A percentile compares a stretch with the other conserved stretches of the same genome.
These are phyloP conservation scores for Phytopythium chamaehyphon DNA, from an alignment of 352 stramenopile genomes.

Conservation along the genomic window DNA sequence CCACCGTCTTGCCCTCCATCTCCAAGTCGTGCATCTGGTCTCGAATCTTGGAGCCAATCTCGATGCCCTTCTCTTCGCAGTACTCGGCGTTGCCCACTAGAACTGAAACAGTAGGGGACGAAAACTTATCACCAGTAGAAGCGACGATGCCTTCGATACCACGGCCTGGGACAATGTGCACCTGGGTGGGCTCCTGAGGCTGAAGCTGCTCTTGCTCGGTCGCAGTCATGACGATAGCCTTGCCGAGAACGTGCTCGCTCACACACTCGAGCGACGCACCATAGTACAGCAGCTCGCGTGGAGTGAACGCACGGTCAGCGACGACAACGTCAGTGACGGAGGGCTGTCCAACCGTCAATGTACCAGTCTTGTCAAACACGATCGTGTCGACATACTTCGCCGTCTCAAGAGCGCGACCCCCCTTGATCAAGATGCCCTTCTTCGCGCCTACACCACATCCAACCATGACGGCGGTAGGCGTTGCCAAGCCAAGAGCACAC, in stretches of 20 bases:
- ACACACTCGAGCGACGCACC: slow-evolving; percentile 74
- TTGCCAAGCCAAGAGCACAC: slow-evolving; percentile 80
- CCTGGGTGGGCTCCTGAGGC: slow-evolving; percentile 65
- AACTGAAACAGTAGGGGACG: slow-evolving; percentile 32
- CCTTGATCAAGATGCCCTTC: slow-evolving; percentile 88
- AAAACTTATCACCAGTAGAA: slow-evolving; percentile 7
- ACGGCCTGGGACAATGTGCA: slow-evolving; percentile 72
- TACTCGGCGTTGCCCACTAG: slow-evolving; percentile 78
- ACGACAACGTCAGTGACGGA: slow-evolving; percentile 78
- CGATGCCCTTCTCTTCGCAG: slow-evolving; percentile 75
- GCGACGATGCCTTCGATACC: slow-evolving; percentile 69
- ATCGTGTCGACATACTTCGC: slow-evolving; percentile 82
- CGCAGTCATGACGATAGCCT: slow-evolving; percentile 77
- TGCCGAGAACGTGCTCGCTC: slow-evolving; percentile 83
- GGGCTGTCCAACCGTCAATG: slow-evolving; percentile 82
- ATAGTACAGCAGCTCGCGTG: slow-evolving; percentile 76
- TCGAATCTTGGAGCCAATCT: slow-evolving; percentile 54
- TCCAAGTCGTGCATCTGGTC: slow-evolving; percentile 79
- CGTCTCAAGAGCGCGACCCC: slow-evolving; percentile 73
- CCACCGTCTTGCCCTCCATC: slow-evolving; percentile 82
- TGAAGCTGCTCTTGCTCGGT: slow-evolving; percentile 73
- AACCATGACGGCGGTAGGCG: slow-evolving; percentile 86
- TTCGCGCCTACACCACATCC: slow-evolving; percentile 83
- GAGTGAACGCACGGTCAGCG: slow-evolving; percentile 52
- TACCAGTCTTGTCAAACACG: slow-evolving; percentile 94